Conservation (phyloP, 371 early-diverging fungal species). For the Globomyces sp. region DNA sequence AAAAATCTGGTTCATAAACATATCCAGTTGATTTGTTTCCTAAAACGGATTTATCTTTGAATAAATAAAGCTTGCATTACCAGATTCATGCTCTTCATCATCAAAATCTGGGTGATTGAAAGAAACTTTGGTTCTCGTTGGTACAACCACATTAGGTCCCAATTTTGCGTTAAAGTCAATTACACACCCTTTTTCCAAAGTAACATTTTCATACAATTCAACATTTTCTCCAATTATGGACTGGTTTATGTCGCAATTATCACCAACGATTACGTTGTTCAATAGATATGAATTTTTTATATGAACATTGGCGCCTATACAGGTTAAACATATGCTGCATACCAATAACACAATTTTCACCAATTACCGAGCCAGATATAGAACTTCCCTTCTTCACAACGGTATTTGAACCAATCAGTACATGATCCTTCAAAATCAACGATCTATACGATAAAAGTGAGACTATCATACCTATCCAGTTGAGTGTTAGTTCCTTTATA, state of each 20-base stretch:
- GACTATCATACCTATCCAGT: conserved; percentile 24
- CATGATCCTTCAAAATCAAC: conserved; percentile 74
- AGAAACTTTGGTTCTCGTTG: conserved; percentile 69
- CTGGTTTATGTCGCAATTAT: conserved; percentile 60
- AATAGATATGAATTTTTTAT: conserved; percentile 83
- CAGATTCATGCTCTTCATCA: conserved; percentile 12
- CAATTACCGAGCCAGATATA: conserved; percentile 77
- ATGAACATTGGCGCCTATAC: conserved; percentile 57
- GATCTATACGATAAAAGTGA: conserved; percentile 44
- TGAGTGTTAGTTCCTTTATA: conserved; percentile 81
- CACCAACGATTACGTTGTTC: conserved; percentile 69
- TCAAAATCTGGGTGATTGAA: conserved; percentile 19
- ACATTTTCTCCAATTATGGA: conserved; percentile 78
- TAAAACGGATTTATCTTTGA: not conserved
- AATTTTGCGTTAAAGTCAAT: conserved; percentile 58
- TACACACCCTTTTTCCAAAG: conserved; percentile 38
- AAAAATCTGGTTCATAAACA: conserved; percentile 5
- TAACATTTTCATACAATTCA: conserved; percentile 57
- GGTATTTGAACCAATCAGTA: conserved; percentile 76
- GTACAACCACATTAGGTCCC: conserved; percentile 72
- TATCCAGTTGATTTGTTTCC: conserved; percentile 28
- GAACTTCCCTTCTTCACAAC: conserved; percentile 72
- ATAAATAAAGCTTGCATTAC: conserved; percentile 22
- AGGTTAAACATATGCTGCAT: conserved; percentile 3
- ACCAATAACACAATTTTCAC: conserved; percentile 78